Base-by-base conservation (phyloP, 306 rosid species). In the Cicer yamashitae region DNA sequence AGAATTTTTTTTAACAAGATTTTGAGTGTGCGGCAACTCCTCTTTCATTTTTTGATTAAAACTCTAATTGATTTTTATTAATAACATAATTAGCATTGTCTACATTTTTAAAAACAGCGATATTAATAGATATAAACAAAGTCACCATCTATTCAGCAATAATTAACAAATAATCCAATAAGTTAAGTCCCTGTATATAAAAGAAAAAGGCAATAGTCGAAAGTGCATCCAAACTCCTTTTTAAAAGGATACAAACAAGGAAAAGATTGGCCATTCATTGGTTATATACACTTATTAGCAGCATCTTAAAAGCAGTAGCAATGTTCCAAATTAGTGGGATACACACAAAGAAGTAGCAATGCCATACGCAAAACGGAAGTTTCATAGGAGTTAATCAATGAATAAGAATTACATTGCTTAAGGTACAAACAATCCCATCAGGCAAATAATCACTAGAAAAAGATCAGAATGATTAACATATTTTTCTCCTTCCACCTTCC, bases 341-440 rank as follows among this genome's bases (percentile, higher is more conserved):
- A 10, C 74, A 22, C 37, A 65, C 73, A 76, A 75, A 75, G 53
- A 1, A 17, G 10, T 48, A 46, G 9, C 57, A 62, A 25, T 40
- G 43, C 18, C 46, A 40, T 41, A 6, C 13, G 20, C 72, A 40
- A 53, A 74, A 65, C 8, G 66, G 57, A 54, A 40, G 60, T 54
- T 20, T 54, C 41, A 18, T 18, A 40, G 52, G 43, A 70, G n/a
- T 8, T 25, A 43, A 44, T 22, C 70, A 6, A 37, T 46, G 48
- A 47, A 60, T 44, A 12, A 34, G 20, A 74, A 34, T 38, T 10
- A 18, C 17, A 38, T 34, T 60, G 9, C 14, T 69, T n/a, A n/a
- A 62, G n/a, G 67, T 30, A 18, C 38, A 70, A 34, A 18, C 15
- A 43, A 73, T 44, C 6, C 46, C 17, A 45, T n/a, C 10, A 20